A percentile compares a stretch with the other conserved stretches of the same genome.
These are phyloP conservation scores for Ophiostoma sp. DNA, from an alignment of 2,329 filamentous ascomycete species.

Conservation along the genomic window DNA sequence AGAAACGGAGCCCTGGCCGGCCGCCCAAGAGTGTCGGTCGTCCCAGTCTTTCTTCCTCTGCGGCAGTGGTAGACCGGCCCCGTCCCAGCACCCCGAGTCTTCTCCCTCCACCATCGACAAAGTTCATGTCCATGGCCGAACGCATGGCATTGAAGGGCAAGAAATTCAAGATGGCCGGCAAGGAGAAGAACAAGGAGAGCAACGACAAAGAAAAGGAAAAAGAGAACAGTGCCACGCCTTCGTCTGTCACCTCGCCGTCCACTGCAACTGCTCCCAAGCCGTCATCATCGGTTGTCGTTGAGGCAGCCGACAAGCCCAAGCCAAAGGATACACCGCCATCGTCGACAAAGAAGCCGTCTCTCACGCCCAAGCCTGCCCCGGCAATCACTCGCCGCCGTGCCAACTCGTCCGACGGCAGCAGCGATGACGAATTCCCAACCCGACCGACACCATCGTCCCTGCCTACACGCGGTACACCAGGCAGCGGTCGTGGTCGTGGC, in stretches of 20 bases:
- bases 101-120: constrained; percentile 30
- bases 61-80: neutral
- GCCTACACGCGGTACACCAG: neutral
- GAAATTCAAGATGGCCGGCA: constrained; percentile 50
- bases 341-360: neutral
- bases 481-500: neutral
- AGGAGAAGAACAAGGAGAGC: neutral
- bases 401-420: neutral
- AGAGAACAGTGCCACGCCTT: neutral
- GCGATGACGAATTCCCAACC: neutral
- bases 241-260: neutral
- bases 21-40: constrained; percentile 35
- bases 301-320: neutral
- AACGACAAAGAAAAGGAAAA: neutral
- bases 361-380: neutral
- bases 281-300: neutral
- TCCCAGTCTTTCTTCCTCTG: constrained; percentile 18
- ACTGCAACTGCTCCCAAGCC: neutral
- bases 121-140: constrained; percentile 58
- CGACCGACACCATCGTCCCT: neutral
- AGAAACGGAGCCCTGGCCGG: constrained; percentile 39
- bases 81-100: neutral
- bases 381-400: neutral
- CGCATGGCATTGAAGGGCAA: constrained; percentile 57
- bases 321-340: neutral